These are phyloP conservation scores for Nematocida parisii DNA, from an alignment of 371 early-diverging fungal genomes.

Conservation along the genomic window DNA sequence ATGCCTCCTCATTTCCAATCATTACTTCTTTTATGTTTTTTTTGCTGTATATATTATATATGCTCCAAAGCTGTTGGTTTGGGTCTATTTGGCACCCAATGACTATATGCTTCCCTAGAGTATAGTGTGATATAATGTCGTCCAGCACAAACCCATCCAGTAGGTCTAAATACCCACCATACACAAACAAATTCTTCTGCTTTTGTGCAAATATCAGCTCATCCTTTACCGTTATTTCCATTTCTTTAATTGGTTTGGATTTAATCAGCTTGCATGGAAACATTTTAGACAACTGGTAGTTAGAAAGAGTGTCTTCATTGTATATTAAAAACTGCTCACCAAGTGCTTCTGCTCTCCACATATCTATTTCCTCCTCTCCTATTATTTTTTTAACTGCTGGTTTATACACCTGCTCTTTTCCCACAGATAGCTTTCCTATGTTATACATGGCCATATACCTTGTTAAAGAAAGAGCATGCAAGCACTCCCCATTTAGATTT, in stretches of 20 bases:
- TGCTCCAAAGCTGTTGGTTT: not conserved
- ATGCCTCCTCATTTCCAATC: not conserved
- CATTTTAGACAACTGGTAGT: constrained; percentile 50
- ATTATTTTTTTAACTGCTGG: constrained; percentile 36
- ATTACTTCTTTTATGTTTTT: constrained; percentile 8
- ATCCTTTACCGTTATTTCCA: constrained; percentile 12
- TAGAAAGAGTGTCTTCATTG: constrained; percentile 23
- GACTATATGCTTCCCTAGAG: not conserved
- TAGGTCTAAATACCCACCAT: constrained; percentile 46
- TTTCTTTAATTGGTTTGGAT: constrained; percentile 20
- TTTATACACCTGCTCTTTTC: not conserved
- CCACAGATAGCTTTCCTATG: not conserved
- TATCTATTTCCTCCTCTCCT: constrained; percentile 16
- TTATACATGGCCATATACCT: constrained; percentile 25
- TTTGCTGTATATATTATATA: constrained; percentile 40
- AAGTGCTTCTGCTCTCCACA: constrained; percentile 26
- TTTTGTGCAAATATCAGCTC: constrained; percentile 27
- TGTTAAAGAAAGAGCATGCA: constrained; percentile 15
- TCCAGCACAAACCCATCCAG: constrained; percentile 42
- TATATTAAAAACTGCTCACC: constrained; percentile 56
- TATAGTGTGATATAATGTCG: constrained; percentile 5
- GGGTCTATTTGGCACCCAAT: constrained; percentile 3
- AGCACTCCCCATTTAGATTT: not conserved
- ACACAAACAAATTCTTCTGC: constrained; percentile 51
- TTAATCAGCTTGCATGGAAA: constrained; percentile 32